These are phyloP conservation scores for Diplodia corticola DNA, from an alignment of 2,329 filamentous ascomycete species.

Conservation along the genomic window DNA sequence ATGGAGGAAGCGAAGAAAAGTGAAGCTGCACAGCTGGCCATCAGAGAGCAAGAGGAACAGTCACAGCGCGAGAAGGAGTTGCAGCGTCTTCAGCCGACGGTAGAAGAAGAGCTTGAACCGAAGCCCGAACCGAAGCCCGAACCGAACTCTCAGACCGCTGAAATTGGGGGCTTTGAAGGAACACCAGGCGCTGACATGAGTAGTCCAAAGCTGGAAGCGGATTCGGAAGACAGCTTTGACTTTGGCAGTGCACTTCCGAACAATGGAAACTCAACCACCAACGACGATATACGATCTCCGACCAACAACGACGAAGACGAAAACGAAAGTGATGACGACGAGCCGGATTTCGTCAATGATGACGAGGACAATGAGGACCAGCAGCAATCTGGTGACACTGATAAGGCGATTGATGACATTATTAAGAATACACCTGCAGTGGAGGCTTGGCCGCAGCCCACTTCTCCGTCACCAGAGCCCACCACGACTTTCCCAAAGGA, in stretches of 20 bases:
- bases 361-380: neutral
- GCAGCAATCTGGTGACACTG: neutral
- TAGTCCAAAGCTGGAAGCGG: neutral
- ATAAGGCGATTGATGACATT: neutral
- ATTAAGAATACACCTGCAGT: too few relatives aligned
- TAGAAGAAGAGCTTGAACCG: neutral
- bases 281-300: neutral
- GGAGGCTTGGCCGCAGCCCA: neutral
- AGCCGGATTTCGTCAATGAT: neutral
- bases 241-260: neutral
- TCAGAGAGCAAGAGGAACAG: neutral
- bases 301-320: neutral
- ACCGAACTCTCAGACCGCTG: too few relatives aligned
- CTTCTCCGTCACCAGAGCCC: neutral
- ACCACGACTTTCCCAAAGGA: neutral
- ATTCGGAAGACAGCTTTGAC: neutral
- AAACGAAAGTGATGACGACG: neutral
- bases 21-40: slow-evolving; percentile 7
- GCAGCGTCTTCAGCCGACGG: neutral
- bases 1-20: slow-evolving; percentile 20
- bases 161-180: too few relatives aligned
- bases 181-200: too few relatives aligned
- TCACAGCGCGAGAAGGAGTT: neutral
- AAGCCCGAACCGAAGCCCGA: neutral
- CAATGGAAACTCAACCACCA: neutral